Base-by-base conservation (phyloP, 2,329 filamentous ascomycete genomes). In the Cytospora schulzeri region DNA sequence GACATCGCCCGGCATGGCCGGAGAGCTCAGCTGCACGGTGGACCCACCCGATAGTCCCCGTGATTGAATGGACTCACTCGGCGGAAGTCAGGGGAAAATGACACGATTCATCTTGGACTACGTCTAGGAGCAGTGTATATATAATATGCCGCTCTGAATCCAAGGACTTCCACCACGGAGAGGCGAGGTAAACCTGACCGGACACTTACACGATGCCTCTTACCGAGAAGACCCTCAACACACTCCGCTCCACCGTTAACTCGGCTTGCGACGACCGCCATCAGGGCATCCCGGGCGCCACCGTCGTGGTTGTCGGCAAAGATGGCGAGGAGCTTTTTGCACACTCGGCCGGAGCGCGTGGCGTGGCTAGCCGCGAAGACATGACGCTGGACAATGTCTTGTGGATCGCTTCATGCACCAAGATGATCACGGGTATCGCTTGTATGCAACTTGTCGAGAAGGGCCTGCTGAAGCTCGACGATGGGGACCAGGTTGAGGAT, bases 401-500 rank as follows among this genome's bases (percentile, higher is more conserved):
- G 70, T 86, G 81, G 82, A 76, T 87, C 6, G 84, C 84, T 0
- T 85, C 83, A 0, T 85, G 82, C 70, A 85, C 85, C 19, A 87
- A 87, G 73, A 77, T 85, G 76, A 73, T 87, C 15, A 75, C 78
- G 0, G 82, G 78, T 0, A 72, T 86, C 17, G 82, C 83, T 0
- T 79, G 76, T 55, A 85, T 88, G 82, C 84, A 87, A 71, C 78
- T 85, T 0, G 84, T 87, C 1, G 85, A 71, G 48, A 45, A 68
- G 28, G 70, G 70, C 53, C 59, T 69, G 14, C 68, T 70, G 66
- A 68, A 65, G 28, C 67, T 71, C 22, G 70, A 71, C 28, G 60
- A 71, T 15, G 60, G 67, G 63, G 62, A 55, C 51, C 64, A 62
- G 54, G 56, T 33, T 22, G 45, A 62, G 51, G 73, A 68, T 4